Evolutionary conservation across 1,284 basidiomycete species (phyloP).

Genomic region (Cutaneotrichosporon curvatum): DNA sequence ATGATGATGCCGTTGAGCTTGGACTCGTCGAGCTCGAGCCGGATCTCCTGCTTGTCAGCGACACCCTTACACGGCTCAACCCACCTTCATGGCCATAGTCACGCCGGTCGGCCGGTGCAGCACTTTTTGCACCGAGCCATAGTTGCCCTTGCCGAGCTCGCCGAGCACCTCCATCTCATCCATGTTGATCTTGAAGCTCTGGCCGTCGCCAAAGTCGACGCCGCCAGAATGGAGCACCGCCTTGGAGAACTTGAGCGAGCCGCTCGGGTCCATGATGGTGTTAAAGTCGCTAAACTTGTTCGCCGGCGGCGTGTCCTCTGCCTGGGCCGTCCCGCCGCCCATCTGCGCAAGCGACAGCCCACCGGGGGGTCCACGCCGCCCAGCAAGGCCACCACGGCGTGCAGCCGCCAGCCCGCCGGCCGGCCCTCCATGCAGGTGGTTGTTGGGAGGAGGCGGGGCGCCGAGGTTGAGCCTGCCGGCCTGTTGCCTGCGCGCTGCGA

Average conservation of each 20-base stretch:
- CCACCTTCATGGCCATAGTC: conserved; percentile 96
- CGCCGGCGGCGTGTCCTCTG: not conserved
- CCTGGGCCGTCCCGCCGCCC: conserved; percentile 3
- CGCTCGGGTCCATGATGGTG: conserved; percentile 91
- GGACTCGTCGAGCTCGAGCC: conserved; percentile 88
- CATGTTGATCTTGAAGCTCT: conserved; percentile 94
- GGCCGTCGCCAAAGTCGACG: conserved; percentile 90
- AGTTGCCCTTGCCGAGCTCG: conserved; percentile 84
- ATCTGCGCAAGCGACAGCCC: conserved; percentile 29
- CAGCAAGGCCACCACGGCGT: conserved; percentile 31
- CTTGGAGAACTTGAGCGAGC: conserved; percentile 90
- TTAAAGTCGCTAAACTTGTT: conserved; percentile 75
- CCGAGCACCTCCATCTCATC: conserved; percentile 83
- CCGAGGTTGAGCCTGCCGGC: conserved; percentile 32
- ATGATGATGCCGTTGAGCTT: conserved; percentile 96
- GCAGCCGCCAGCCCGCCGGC: conserved; percentile 25
- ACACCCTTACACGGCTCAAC: no score
- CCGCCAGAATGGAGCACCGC: conserved; percentile 86
- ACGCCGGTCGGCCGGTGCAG: conserved; percentile 90
- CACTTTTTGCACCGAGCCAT: conserved; percentile 94
- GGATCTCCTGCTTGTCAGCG: conserved; percentile 71
- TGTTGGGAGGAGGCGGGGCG: conserved; percentile 11
- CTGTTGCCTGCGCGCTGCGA: conserved; percentile 39
- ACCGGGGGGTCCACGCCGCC: conserved; percentile 36
- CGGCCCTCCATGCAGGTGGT: not conserved